These are phyloP conservation scores for Globisporangium yorkense DNA, from an alignment of 352 stramenopile species.

Conservation along the genomic window DNA sequence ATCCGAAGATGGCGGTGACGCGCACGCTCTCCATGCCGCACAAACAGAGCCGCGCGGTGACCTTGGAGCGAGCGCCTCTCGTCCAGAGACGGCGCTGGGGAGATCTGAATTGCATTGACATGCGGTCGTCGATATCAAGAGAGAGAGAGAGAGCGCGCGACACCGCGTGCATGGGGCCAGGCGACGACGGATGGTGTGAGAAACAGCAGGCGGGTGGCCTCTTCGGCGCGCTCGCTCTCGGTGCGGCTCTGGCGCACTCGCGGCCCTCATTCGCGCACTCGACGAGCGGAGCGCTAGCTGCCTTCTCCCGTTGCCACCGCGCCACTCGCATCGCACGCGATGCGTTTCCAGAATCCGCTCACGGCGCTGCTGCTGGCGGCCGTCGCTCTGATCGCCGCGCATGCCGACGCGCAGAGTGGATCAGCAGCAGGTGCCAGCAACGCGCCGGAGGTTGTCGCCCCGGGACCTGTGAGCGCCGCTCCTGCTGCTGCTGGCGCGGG, in stretches of 20 bases:
- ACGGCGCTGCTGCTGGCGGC: background rate
- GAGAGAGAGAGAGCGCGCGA: background rate
- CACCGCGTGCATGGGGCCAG: no score
- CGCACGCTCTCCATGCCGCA: no score
- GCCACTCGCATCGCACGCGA: background rate
- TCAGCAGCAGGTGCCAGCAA: background rate
- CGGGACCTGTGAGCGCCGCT: background rate
- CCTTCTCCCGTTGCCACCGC: no score
- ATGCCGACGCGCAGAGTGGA: background rate
- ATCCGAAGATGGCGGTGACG: no score
- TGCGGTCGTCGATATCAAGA: background rate
- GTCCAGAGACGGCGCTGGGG: background rate
- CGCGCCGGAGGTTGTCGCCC: background rate
- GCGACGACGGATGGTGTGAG: background rate
- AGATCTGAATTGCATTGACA: background rate
- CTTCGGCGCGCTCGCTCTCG: background rate
- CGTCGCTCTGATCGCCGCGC: background rate
- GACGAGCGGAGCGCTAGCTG: background rate
- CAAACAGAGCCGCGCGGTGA: no score
- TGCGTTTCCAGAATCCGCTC: background rate
- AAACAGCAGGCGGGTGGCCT: background rate
- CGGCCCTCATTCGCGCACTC: background rate
- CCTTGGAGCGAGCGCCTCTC: background rate
- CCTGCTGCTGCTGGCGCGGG: background rate
- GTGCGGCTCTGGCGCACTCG: background rate